Evolutionary conservation across 495 filamentous ascomycete genomes (phyloP), one percentile per base, ranked within the genome.

Genomic region (Bacidia gigantensis): DNA sequence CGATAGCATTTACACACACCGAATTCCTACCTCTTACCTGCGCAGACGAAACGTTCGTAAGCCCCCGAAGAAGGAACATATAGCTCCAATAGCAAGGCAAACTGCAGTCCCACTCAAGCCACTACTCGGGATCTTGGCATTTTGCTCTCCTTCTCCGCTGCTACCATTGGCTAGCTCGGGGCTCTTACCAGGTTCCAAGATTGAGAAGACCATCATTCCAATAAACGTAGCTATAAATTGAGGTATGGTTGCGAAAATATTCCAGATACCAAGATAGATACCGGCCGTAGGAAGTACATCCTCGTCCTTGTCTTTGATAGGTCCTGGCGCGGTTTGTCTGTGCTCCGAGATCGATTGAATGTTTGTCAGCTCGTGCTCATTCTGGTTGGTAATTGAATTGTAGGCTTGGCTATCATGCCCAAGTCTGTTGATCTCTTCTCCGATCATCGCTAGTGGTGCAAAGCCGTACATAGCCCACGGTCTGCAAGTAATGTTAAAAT

Each of bases 371-470:
- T 52, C 20, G n/a, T 12, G 2, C 18, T 39, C 2, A 11, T 2
- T 3, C 3, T 18, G 11, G 3, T 17, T 11, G 20, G 18, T 35
- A 18, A 24, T 41, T 2, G 58, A 38, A 2, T 26, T 3, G 43
- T 22, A 50, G 38, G 52, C 9, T 29, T 20, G 25, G 26, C 43
- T n/a, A n/a, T 10, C 10, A 39, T 39, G 10, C 10, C 29, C 18
- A 3, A 97, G 69, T 54, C 77, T 80, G 70, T 90, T 96, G 57
- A 97, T 92, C 64, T 95, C 89, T 26, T 95, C 75, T n/a, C 90
- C 90, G 60, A 96, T 79, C 60, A 94, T 93, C 5, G 89, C 82
- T 56, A 83, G 85, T 0, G 90, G 89, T 0, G 90, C 90, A 89
- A 89, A 95, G 53, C 73, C 78, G 51, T 78, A 76, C 29, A 88